Evolutionary conservation across 805 yeast species (phyloP).

Genomic region (Lachancea sp.): DNA sequence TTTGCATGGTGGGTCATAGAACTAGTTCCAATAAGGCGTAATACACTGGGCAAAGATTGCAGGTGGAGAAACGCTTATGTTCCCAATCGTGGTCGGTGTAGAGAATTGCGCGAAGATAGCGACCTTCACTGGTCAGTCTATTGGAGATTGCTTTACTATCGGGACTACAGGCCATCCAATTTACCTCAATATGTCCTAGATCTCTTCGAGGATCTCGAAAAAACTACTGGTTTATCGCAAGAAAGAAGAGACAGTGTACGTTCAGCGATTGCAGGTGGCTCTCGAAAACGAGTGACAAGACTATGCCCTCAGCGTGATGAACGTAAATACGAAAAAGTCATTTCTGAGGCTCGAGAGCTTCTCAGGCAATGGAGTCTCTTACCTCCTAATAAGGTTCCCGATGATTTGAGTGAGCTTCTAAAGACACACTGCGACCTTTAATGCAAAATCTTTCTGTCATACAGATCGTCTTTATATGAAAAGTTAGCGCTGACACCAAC

Average conservation of each 20-base stretch:
- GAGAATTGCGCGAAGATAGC: constrained; percentile 44
- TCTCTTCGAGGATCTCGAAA: constrained; percentile 18
- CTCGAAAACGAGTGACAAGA: background rate
- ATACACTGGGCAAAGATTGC: constrained; percentile 41
- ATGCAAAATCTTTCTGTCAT: too few relatives aligned
- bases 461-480: too few relatives aligned
- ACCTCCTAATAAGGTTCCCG: constrained; percentile 32
- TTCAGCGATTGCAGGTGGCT: background rate
- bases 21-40: constrained; percentile 50
- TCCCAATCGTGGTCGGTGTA: constrained; percentile 52
- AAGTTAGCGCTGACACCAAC: too few relatives aligned
- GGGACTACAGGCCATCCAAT: constrained; percentile 42
- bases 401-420: constrained; percentile 26
- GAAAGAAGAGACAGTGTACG: background rate
- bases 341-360: constrained; percentile 11
- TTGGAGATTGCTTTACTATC: constrained; percentile 46
- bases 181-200: constrained; percentile 34
- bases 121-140: constrained; percentile 58
- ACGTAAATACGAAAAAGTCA: constrained; percentile 3
- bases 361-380: constrained; percentile 27
- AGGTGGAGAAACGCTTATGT: constrained; percentile 44
- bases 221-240: constrained; percentile 7
- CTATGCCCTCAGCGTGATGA: background rate
- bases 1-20: constrained; percentile 60
- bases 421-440: constrained; percentile 12